Evolutionary conservation across 257 asterid genomes (phyloP).

Genomic region (Orobanche coerulescens): DNA sequence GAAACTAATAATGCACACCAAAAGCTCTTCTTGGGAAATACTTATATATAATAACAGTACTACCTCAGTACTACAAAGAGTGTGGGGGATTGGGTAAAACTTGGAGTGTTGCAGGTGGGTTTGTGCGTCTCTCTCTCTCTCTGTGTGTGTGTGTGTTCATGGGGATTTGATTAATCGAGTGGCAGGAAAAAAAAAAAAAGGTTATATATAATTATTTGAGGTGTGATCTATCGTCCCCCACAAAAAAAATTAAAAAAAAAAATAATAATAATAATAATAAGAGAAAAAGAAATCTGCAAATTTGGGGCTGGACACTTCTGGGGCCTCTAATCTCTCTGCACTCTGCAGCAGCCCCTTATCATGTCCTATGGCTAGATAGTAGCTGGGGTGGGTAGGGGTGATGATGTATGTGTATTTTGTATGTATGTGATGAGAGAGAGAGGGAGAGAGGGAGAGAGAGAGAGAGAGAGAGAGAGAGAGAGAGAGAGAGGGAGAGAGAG

Average conservation of each 20-base stretch:
- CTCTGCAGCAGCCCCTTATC: conserved; percentile 32
- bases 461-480: no score
- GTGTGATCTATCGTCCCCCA: no score
- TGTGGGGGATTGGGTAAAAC: not conserved
- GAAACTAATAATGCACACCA: not conserved
- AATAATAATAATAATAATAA: conserved; percentile 30
- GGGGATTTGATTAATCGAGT: conserved; percentile 43
- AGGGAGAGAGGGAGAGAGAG: no score
- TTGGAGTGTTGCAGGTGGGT: conserved; percentile 21
- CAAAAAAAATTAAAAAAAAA: conserved; percentile 23
- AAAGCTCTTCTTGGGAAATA: not conserved
- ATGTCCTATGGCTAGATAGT: conserved; percentile 37
- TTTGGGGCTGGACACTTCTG: conserved; percentile 23
- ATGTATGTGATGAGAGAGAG: not conserved
- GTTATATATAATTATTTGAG: no score
- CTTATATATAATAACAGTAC: no score
- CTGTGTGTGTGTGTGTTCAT: conserved; percentile 24
- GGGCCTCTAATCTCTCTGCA: conserved; percentile 34
- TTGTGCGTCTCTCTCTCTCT: no score
- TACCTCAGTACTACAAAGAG: not conserved
- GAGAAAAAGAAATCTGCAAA: conserved; percentile 27
- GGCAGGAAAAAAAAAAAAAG: conserved; percentile 26
- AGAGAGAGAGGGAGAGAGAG: no score
- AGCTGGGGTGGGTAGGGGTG: conserved; percentile 12
- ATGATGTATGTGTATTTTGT: conserved; percentile 28